These are phyloP conservation scores for Penicillium corylophilum DNA, from an alignment of 2,329 filamentous ascomycete genomes.

Conservation along the genomic window DNA sequence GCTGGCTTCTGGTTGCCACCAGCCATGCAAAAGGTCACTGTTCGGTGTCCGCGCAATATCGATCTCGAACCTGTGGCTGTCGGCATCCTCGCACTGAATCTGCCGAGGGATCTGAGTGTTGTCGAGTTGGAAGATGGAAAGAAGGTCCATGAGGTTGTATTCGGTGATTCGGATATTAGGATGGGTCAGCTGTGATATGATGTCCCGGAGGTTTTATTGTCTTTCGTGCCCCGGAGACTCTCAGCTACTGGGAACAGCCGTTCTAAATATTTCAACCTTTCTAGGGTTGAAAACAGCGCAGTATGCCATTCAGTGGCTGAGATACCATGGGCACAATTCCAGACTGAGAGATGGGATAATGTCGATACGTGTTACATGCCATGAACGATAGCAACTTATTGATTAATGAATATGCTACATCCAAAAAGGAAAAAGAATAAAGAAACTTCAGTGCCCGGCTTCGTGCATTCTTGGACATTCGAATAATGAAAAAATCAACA, in stretches of 20 bases:
- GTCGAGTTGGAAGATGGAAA: slow-evolving; percentile 24
- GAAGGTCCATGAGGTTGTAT: slow-evolving; percentile 16
- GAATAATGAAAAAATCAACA: neutral
- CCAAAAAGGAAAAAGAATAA: neutral
- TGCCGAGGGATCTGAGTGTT: slow-evolving; percentile 26
- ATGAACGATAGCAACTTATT: neutral
- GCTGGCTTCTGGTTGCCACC: slow-evolving; percentile 41
- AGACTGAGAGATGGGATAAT: neutral
- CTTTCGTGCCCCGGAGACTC: neutral
- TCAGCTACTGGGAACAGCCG: no score
- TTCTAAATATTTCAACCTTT: neutral
- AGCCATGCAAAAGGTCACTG: slow-evolving; percentile 29
- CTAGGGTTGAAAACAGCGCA: neutral
- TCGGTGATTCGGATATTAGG: neutral
- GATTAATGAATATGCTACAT: neutral
- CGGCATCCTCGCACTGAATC: slow-evolving; percentile 12
- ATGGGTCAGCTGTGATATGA: neutral
- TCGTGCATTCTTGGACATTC: neutral
- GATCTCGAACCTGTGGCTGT: slow-evolving; percentile 9
- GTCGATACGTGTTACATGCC: neutral
- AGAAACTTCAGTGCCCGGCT: neutral
- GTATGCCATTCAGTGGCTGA: neutral
- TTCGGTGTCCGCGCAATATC: slow-evolving; percentile 17
- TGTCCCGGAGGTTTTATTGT: neutral
- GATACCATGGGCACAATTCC: neutral